Conservation (phyloP, 257 asterid genomes). For the Solanum appendiculatum region DNA sequence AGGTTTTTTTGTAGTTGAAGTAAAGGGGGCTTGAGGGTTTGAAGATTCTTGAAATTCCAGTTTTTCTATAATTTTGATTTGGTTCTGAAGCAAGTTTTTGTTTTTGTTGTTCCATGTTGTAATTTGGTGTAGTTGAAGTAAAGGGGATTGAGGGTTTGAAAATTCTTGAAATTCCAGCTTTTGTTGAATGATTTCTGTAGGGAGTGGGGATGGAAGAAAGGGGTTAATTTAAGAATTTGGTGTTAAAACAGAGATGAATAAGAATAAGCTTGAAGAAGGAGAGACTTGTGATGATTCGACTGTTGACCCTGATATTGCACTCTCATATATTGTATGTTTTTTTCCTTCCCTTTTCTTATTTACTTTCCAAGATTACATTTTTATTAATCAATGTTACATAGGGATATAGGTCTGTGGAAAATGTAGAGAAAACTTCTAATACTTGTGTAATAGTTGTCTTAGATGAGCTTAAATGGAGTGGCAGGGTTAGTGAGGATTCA, state of each 20-base stretch:
- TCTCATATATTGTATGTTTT: constrained; percentile 3
- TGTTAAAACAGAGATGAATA: background rate
- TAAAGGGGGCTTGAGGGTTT: background rate
- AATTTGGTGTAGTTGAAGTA: background rate
- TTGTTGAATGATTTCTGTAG: background rate
- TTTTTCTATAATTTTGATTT: background rate
- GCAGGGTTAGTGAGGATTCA: background rate
- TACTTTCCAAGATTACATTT: background rate
- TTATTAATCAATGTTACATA: background rate
- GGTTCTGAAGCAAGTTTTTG: background rate
- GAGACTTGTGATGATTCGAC: constrained; percentile 2
- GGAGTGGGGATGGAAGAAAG: background rate
- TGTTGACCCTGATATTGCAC: constrained; percentile 6
- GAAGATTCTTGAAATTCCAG: background rate
- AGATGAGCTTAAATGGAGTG: background rate
- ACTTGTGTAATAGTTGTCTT: background rate
- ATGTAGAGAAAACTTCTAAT: background rate
- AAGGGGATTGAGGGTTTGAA: background rate
- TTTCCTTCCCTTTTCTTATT: background rate
- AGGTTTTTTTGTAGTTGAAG: background rate
- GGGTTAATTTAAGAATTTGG: background rate
- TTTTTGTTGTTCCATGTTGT: background rate
- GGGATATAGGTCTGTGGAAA: background rate
- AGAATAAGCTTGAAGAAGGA: background rate
- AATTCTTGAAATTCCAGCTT: background rate